A percentile compares a stretch with the other conserved stretches of the same genome.
These are phyloP conservation scores for Aspergillus phoenicis DNA, from an alignment of 2,329 filamentous ascomycete genomes.

Conservation along the genomic window DNA sequence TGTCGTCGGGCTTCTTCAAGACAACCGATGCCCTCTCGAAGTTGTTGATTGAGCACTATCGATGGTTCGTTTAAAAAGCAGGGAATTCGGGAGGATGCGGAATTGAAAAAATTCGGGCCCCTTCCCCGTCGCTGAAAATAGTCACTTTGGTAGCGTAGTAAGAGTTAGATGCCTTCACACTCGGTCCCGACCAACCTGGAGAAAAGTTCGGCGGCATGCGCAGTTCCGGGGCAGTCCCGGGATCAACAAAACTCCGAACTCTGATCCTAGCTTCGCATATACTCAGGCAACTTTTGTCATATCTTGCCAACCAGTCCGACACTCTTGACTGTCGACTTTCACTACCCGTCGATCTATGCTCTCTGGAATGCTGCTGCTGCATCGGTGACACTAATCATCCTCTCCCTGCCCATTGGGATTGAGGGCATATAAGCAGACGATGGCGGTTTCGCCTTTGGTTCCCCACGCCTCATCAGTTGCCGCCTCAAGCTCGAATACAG, in stretches of 20 bases:
- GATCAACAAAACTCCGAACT: slow-evolving; percentile 38
- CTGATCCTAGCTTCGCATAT: background rate
- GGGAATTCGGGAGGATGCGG: background rate
- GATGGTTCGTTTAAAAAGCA: background rate
- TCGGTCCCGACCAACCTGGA: slow-evolving; percentile 4
- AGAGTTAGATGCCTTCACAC: background rate
- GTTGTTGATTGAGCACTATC: background rate
- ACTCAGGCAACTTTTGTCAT: background rate
- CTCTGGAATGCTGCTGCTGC: background rate
- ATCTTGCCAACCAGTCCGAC: background rate
- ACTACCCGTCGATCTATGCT: background rate
- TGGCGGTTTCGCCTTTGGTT: slow-evolving; percentile 49
- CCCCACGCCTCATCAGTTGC: slow-evolving; percentile 41
- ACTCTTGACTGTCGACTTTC: background rate
- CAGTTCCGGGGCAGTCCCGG: slow-evolving; percentile 29
- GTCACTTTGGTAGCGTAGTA: background rate
- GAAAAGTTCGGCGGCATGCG: slow-evolving; percentile 32
- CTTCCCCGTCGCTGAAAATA: background rate
- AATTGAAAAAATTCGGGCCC: background rate
- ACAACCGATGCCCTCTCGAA: background rate
- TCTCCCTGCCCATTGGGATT: background rate
- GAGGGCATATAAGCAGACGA: slow-evolving; percentile 17
- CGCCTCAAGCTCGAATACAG: slow-evolving; percentile 35
- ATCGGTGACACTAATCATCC: background rate
- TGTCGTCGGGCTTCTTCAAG: background rate